These are phyloP conservation scores for Penicillium psychrosexuale DNA, from an alignment of 2,329 filamentous ascomycete genomes.

Conservation along the genomic window DNA sequence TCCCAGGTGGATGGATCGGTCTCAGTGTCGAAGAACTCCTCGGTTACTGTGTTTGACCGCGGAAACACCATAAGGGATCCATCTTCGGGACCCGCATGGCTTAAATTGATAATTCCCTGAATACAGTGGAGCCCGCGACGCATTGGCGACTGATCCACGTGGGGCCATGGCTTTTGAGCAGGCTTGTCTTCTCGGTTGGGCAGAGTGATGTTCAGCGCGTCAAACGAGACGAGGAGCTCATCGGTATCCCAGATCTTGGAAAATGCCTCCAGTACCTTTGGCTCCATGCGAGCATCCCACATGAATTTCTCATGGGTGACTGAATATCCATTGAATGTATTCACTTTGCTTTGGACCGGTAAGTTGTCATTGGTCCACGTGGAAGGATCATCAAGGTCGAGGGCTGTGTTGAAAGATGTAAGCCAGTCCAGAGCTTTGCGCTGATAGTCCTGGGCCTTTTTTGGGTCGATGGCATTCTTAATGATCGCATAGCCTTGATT, in stretches of 20 bases:
- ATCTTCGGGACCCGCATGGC: slow-evolving; percentile 20
- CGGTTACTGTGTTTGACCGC: slow-evolving; percentile 23
- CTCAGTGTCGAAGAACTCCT: slow-evolving; percentile 33
- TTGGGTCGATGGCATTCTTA: slow-evolving; percentile 16
- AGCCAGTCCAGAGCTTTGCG: slow-evolving; percentile 22
- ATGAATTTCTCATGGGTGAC: slow-evolving; percentile 23
- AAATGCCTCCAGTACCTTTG: slow-evolving; percentile 18
- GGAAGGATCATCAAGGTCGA: slow-evolving; percentile 16
- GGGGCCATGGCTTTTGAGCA: slow-evolving; percentile 24
- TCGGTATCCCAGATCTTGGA: slow-evolving; percentile 21
- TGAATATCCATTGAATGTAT: slow-evolving; percentile 17
- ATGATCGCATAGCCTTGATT: slow-evolving; percentile 17
- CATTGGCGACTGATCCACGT: slow-evolving; percentile 32
- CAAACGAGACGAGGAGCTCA: slow-evolving; percentile 21
- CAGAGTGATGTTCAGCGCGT: slow-evolving; percentile 20
- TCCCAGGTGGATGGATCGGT: slow-evolving; percentile 18
- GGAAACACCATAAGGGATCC: slow-evolving; percentile 18
- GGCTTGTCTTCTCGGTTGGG: slow-evolving; percentile 12
- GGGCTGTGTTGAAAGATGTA: slow-evolving; percentile 10
- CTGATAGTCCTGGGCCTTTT: slow-evolving; percentile 18
- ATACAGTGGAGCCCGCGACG: slow-evolving; percentile 29
- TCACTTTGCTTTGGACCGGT: slow-evolving; percentile 15
- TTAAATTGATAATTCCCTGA: slow-evolving; percentile 22
- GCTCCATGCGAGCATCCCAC: slow-evolving; percentile 22
- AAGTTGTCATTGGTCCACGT: slow-evolving; percentile 18